These are phyloP conservation scores for Colletotrichum horii DNA, from an alignment of 2,329 filamentous ascomycete species.

Conservation along the genomic window DNA sequence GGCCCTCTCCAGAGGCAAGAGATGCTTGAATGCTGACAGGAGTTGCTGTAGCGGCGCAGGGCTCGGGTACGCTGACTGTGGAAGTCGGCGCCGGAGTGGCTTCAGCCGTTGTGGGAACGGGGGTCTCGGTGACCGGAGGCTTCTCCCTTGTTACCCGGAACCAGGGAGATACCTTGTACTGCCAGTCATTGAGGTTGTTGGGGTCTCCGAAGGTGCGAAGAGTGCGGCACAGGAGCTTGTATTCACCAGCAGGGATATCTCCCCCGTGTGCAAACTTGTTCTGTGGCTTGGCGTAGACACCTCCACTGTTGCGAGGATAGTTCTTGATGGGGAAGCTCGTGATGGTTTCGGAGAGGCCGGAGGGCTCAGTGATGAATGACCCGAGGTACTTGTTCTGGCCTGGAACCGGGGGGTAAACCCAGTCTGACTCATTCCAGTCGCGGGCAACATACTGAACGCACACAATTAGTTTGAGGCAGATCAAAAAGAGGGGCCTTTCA, in stretches of 20 bases:
- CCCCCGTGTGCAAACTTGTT: conserved; percentile 11
- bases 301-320: neutral
- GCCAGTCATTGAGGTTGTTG: conserved; percentile 22
- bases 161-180: conserved; percentile 22
- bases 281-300: neutral
- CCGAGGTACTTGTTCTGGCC: conserved; percentile 10
- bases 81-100: neutral
- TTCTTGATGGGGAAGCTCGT: neutral
- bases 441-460: neutral
- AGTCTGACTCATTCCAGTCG: neutral
- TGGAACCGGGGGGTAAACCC: conserved; percentile 2
- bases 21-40: conserved; percentile 6
- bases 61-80: neutral
- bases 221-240: conserved; percentile 20
- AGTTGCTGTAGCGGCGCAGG: neutral
- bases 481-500: neutral
- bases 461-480: neutral
- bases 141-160: conserved; percentile 17
- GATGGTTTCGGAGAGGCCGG: neutral
- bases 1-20: neutral
- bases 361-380: neutral
- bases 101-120: neutral
- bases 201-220: conserved; percentile 26
- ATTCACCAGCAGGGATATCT: conserved; percentile 21
- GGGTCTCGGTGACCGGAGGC: neutral